Conservation (phyloP, 2,329 filamentous ascomycete species). For the Clathrospora elynae region DNA sequence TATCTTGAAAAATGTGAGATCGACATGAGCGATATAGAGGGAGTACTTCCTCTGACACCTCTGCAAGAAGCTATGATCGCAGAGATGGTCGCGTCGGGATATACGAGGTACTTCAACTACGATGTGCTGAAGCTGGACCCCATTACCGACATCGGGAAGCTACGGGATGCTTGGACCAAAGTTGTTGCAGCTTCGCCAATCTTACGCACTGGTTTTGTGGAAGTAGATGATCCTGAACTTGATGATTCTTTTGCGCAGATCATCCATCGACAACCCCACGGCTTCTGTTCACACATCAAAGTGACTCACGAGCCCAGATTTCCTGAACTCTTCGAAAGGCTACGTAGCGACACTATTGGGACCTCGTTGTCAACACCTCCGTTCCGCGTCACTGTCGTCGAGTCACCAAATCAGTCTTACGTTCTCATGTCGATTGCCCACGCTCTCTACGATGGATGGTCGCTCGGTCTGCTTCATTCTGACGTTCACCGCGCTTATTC, state of each 20-base stretch:
- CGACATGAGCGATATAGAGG: conserved; percentile 55
- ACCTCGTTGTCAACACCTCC: conserved; percentile 20
- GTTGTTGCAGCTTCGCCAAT: conserved; percentile 70
- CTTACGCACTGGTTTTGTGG: conserved; percentile 73
- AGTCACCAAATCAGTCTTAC: conserved; percentile 45
- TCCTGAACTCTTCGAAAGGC: conserved; percentile 33
- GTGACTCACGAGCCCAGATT: conserved; percentile 35
- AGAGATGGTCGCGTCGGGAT: conserved; percentile 77
- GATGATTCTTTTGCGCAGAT: conserved; percentile 63
- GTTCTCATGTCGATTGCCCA: conserved; percentile 77
- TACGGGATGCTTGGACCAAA: conserved; percentile 66
- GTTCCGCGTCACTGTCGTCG: conserved; percentile 48
- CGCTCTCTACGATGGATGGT: conserved; percentile 89
- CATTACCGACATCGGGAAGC: conserved; percentile 59
- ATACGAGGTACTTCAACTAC: conserved; percentile 81
- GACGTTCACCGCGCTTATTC: conserved; percentile 71
- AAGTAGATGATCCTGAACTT: conserved; percentile 66
- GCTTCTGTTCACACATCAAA: conserved; percentile 46
- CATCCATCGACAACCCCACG: conserved; percentile 45
- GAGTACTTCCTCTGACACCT: conserved; percentile 75
- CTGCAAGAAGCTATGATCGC: conserved; percentile 86
- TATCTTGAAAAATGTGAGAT: conserved; percentile 46
- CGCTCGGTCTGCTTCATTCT: conserved; percentile 72
- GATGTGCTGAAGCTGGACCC: conserved; percentile 69
- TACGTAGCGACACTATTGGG: conserved; percentile 44